Evolutionary conservation across 2,329 filamentous ascomycete genomes (phyloP), one percentile per base, ranked within the genome.

Genomic region (Teratosphaeriaceae sp.): DNA sequence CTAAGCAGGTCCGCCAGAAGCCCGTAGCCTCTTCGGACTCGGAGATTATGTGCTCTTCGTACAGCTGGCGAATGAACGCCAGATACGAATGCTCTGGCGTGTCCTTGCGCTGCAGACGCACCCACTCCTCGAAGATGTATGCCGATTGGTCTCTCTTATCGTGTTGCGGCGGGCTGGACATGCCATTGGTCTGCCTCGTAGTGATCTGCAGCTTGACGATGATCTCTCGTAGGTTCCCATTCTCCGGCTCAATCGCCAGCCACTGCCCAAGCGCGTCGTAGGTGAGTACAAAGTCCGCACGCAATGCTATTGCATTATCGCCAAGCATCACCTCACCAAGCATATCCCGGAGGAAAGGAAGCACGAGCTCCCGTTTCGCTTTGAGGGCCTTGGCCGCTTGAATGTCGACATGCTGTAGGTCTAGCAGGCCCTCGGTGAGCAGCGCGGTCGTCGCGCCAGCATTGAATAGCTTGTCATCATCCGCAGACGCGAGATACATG

Each of bases 91-190:
- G 85, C 48, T 88, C 84, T 3, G 83, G 81, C 3, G 83, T 79
- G 52, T 82, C 80, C n/a, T 80, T 76, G 55, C 88, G 86, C 63
- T 84, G 84, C 6, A 96, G 76, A 46, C 84, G 81, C 21, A 90
- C 78, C 92, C 92, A 98, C 67, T 98, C 92, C 33, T 90, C 88
- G 58, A 98, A 96, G 16, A 96, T 76, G 60, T 98, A 97, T 55
- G 94, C 88, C 66, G 94, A 80, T 62, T 96, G 88, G 48, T 94
- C 87, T 49, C 82, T 79, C 53, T 82, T 82, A 23, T 78, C 72
- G 13, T 71, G 66, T 37, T 78, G 74, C 38, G 79, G 74, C 44
- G 82, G 78, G 18, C 75, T 78, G 22, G 72, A 67, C 40, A 73
- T 64, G 42, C 73, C 64, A 51, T 74, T 71, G 68, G 76, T 67